These are phyloP conservation scores for Nicotiana obtusifolia DNA, from an alignment of 257 asterid genomes.

Conservation along the genomic window DNA sequence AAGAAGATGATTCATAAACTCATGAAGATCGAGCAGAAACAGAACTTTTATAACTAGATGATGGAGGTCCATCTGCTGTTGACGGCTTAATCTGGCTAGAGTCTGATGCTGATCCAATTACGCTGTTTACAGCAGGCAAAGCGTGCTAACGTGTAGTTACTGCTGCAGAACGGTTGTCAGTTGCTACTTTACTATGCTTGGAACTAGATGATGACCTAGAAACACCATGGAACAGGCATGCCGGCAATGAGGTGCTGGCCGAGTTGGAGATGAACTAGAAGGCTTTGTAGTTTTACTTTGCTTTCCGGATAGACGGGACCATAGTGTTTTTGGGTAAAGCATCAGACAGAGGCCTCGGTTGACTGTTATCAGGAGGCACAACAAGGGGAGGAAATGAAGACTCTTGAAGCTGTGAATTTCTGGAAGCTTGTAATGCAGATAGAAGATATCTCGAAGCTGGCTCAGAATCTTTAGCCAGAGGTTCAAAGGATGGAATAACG, in stretches of 20 bases:
- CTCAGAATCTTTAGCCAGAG: slow-evolving; percentile 44
- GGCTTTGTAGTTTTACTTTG: slow-evolving; percentile 30
- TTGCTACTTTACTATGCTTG: slow-evolving; percentile 29
- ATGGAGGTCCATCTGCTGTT: slow-evolving; percentile 25
- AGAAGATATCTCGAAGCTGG: slow-evolving; percentile 65
- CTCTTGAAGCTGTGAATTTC: slow-evolving; percentile 53
- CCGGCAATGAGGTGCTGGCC: slow-evolving; percentile 40
- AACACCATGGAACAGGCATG: slow-evolving; percentile 54
- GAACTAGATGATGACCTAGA: slow-evolving; percentile 47
- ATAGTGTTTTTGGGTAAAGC: slow-evolving; percentile 38
- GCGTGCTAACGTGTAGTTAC: slow-evolving; percentile 18
- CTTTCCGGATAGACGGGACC: slow-evolving; percentile 61
- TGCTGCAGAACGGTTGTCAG: slow-evolving; percentile 28
- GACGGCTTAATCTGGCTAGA: slow-evolving; percentile 16
- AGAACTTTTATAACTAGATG: slow-evolving; percentile 40
- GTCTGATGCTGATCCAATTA: slow-evolving; percentile 18
- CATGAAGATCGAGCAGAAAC: slow-evolving; percentile 39
- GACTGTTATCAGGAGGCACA: slow-evolving; percentile 47
- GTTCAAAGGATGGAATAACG: slow-evolving; percentile 50
- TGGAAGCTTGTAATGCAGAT: slow-evolving; percentile 56
- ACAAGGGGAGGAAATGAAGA: slow-evolving; percentile 82
- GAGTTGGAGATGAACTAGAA: slow-evolving; percentile 37
- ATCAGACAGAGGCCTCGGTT: slow-evolving; percentile 40
- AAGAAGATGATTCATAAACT: slow-evolving; percentile 31
- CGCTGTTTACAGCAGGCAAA: slow-evolving; percentile 52